Conservation (phyloP, 805 yeast species). For the Lipomyces yamadae region DNA sequence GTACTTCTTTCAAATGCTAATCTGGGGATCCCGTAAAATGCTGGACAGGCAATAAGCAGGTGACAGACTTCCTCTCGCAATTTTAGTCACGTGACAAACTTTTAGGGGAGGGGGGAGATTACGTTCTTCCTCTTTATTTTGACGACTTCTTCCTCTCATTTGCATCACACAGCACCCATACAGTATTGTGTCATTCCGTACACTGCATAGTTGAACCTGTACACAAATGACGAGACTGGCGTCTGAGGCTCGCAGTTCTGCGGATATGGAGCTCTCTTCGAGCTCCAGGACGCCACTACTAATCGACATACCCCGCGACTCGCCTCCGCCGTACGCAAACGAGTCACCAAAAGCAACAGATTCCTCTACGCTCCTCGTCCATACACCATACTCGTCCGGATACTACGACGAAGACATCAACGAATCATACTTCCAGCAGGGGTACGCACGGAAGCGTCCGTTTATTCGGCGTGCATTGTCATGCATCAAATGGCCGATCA, state of each 20-base stretch:
- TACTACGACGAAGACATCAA: conserved; percentile 27
- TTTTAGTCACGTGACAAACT: no score
- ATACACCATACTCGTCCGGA: conserved; percentile 31
- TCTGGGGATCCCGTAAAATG: background rate
- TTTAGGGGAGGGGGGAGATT: no score
- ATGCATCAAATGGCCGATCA: conserved; percentile 22
- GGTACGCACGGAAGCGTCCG: conserved; percentile 4
- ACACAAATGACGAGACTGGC: conserved; percentile 15
- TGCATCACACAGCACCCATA: background rate
- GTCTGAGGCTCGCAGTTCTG: conserved; percentile 10
- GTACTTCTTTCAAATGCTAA: background rate
- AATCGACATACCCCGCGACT: conserved; percentile 22
- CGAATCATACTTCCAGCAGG: conserved; percentile 13
- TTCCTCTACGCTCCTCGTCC: conserved; percentile 26
- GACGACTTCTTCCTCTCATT: background rate
- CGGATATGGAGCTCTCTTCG: background rate
- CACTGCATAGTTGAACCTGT: background rate
- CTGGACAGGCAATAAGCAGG: no score
- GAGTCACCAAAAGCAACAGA: conserved; percentile 22
- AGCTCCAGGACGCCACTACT: conserved; percentile 20
- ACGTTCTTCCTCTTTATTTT: background rate
- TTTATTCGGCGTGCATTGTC: conserved; percentile 14
- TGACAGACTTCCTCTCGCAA: no score
- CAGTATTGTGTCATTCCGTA: background rate
- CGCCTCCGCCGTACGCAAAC: conserved; percentile 31